Conservation (phyloP, 306 rosid genomes). For the Lathyrus aphaca region DNA sequence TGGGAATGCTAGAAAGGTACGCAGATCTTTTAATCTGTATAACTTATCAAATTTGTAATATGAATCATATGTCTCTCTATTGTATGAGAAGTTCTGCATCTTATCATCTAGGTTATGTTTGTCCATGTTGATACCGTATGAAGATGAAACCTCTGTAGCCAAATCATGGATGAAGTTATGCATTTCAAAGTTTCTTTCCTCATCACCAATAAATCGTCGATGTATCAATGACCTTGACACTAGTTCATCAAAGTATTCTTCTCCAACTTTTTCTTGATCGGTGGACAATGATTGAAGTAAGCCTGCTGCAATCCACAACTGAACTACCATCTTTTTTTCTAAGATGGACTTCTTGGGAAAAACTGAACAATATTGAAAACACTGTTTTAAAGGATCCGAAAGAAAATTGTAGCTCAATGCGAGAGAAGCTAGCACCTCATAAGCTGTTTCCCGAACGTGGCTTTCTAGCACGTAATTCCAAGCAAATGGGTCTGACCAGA, state of each 20-base stretch:
- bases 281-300: background rate
- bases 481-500: too few relatives aligned
- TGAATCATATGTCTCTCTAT: background rate
- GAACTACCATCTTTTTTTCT: background rate
- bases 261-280: background rate
- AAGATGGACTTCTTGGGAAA: background rate
- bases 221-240: background rate
- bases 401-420: background rate
- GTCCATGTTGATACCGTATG: background rate
- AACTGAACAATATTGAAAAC: background rate
- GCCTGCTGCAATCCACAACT: background rate
- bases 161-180: background rate
- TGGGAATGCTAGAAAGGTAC: slow-evolving; percentile 6
- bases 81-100: background rate
- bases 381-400: background rate
- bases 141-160: background rate
- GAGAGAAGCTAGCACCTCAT: background rate
- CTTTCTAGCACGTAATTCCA: background rate
- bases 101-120: background rate
- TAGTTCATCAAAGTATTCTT: background rate
- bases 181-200: background rate
- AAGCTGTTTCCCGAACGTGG: background rate
- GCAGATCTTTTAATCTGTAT: background rate
- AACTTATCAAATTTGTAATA: background rate
- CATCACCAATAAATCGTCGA: background rate